Conservation (phyloP, 2,329 filamentous ascomycete species). For the Botryotinia globosa region DNA sequence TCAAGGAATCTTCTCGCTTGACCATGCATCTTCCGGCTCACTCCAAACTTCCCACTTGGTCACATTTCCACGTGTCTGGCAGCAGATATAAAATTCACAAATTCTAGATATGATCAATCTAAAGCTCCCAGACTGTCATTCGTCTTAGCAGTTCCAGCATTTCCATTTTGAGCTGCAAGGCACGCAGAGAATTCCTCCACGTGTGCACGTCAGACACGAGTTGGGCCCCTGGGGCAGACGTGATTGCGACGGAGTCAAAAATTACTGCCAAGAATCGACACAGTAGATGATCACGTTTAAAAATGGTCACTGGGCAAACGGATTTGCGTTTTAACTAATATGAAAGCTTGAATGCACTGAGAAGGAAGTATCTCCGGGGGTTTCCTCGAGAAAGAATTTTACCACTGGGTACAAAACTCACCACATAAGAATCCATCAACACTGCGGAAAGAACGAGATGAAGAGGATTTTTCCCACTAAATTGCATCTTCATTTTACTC, state of each 20-base stretch:
- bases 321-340: background rate
- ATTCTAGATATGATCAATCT: no score
- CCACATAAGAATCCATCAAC: background rate
- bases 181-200: background rate
- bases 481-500: background rate
- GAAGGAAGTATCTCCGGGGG: background rate
- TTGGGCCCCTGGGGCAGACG: no score
- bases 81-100: no score
- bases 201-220: background rate
- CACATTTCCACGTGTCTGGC: background rate
- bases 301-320: background rate
- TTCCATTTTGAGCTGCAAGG: no score
- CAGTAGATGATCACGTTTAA: background rate
- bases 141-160: no score
- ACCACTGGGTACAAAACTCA: background rate
- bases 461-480: background rate
- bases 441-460: background rate
- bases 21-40: background rate
- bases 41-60: background rate
- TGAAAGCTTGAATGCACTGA: background rate
- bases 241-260: background rate
- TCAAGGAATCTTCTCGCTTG: background rate
- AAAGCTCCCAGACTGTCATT: no score
- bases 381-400: background rate
- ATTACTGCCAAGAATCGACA: background rate